Conservation (phyloP, 768 basidiomycete species). For the Lactarius pseudohatsudake region DNA sequence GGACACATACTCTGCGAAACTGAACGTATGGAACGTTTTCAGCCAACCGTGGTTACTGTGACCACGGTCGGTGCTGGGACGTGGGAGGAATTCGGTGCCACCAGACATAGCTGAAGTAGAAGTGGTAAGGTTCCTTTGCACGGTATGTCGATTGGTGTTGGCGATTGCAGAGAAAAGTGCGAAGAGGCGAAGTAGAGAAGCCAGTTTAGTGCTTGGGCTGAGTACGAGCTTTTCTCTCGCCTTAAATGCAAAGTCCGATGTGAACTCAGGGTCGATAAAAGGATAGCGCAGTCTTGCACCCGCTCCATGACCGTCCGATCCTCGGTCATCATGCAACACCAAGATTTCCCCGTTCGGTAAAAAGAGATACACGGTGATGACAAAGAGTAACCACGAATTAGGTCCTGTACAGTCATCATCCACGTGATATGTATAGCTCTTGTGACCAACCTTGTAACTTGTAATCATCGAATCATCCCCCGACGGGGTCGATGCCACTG, state of each 20-base stretch:
- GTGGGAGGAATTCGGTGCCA: constrained; percentile 34
- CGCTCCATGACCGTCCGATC: background rate
- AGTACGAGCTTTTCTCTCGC: background rate
- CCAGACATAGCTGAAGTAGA: constrained; percentile 8
- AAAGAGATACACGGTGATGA: background rate
- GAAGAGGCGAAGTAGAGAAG: background rate
- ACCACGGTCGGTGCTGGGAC: constrained; percentile 45
- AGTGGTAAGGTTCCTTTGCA: background rate
- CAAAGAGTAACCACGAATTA: background rate
- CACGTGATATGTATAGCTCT: too few relatives aligned
- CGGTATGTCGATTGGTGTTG: background rate
- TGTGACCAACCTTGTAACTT: too few relatives aligned
- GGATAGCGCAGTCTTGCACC: background rate
- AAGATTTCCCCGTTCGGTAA: background rate
- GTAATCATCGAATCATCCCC: too few relatives aligned
- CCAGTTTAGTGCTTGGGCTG: background rate
- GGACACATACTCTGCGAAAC: constrained; percentile 54
- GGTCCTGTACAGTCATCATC: too few relatives aligned
- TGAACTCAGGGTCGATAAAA: background rate
- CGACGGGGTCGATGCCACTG: background rate
- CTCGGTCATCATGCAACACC: background rate
- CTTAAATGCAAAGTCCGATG: constrained; percentile 6
- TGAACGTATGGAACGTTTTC: constrained; percentile 69
- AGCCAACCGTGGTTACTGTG: constrained; percentile 59
- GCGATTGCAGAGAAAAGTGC: background rate